Base-by-base conservation (phyloP, 2,329 filamentous ascomycete genomes). In the Calonectria honghensis region DNA sequence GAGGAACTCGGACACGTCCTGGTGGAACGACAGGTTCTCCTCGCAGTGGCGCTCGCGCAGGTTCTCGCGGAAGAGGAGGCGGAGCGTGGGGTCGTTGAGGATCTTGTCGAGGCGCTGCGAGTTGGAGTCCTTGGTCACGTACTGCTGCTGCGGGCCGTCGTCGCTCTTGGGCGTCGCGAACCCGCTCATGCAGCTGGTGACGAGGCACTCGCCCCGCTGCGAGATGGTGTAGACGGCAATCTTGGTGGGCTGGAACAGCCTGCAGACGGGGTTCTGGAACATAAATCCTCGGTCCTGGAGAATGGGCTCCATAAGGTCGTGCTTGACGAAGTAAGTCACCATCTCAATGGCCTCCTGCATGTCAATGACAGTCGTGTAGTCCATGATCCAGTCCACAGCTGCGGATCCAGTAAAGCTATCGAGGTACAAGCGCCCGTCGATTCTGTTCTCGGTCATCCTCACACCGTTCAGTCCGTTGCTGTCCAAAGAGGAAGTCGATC, bases 41-140 rank as follows among this genome's bases (percentile, higher is more conserved):
- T 98, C 96, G 85, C 97, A 98, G 81, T 98, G 94, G 1, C 96
- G 98, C 83, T 98, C 96, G 64, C 96, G 92, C 73, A 98, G 89
- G 83, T 98, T 98, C 86, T 99, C 97, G 74, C 96, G 92, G 90
- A 98, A 99, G 7, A 98, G 88, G 48, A 98, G 87, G 66, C 97
- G 92, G 74, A 98, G 89, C 1, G 96, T 96, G 0, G 96, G 93
- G 83, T 98, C 96, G 78, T 93, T 94, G 73, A 99, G 91, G 78
- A 99, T 98, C 86, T 96, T 95, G 80, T 97, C 96, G 79, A 98
- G 91, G 70, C 96, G 93, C 84, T 96, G 96, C 67, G 96, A 97
- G 86, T 98, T 98, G 27, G 96, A 98, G 85, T 98, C 96, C 68
- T 93, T 89, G 71, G 94, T 90, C 39, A 91, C 93, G n/a, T 90